A percentile compares a stretch with the other conserved stretches of the same genome.
phyloP scores from a whole-genome alignment of 495 filamentous ascomycete genomes.

The Penicillium antarcticum region DNA sequence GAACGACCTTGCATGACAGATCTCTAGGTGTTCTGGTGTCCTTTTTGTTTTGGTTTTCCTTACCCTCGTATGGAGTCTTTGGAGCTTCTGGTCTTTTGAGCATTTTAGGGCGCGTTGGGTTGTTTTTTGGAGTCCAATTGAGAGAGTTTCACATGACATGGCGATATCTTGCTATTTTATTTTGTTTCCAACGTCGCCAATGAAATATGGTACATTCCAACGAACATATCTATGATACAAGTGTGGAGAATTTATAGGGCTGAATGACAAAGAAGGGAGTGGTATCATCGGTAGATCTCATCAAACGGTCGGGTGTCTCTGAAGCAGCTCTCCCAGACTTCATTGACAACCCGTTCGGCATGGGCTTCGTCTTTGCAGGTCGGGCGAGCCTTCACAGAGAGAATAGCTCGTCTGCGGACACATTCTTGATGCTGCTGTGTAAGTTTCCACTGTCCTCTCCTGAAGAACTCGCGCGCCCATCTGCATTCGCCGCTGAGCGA shows the following conservation, averaged over 20 bases:
- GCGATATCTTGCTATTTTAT: conserved; percentile 19
- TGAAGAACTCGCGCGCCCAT: conserved; percentile 83
- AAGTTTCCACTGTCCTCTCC: conserved; percentile 76
- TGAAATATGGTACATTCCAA: conserved; percentile 25
- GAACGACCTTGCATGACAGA: conserved; percentile 18
- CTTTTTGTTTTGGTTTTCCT: conserved; percentile 13
- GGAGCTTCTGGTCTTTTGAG: conserved; percentile 11
- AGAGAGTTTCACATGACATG: conserved; percentile 14
- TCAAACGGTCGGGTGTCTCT: conserved; percentile 92
- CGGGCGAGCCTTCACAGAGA: conserved; percentile 71
- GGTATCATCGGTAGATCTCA: conserved; percentile 81
- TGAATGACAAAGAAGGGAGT: neutral
- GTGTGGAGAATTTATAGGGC: conserved; percentile 7
- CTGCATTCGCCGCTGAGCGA: conserved; percentile 92
- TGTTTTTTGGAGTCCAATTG: conserved; percentile 15
- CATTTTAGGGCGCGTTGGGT: conserved; percentile 20
- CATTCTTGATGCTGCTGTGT: conserved; percentile 93
- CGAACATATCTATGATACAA: conserved; percentile 22
- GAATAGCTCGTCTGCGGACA: conserved; percentile 73
- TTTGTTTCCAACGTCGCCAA: conserved; percentile 13
- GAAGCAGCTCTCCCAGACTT: conserved; percentile 98
- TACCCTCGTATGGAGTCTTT: conserved; percentile 6
- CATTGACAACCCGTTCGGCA: conserved; percentile 83
- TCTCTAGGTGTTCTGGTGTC: conserved; percentile 21
- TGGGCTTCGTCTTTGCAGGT: conserved; percentile 82